phyloP scores from a whole-genome alignment of 1,284 basidiomycete genomes.

The Apiotrichum montevideense region DNA sequence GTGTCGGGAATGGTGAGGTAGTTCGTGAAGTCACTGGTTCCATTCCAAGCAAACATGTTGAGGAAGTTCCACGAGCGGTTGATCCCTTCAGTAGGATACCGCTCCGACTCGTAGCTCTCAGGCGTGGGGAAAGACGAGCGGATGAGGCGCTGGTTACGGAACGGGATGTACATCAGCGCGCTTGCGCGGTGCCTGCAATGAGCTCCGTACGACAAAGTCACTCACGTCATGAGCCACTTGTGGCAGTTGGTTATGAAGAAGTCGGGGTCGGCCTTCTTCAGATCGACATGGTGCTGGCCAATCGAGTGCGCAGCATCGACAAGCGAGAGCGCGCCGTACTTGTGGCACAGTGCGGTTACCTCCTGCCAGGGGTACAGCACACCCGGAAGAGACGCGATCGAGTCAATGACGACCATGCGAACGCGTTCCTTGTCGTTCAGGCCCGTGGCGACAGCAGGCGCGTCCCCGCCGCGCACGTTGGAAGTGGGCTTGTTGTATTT shows the following conservation, averaged over 20 bases:
- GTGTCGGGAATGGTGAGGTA: constrained; percentile 50
- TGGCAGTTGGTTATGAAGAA: constrained; percentile 81
- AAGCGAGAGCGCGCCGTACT: constrained; percentile 62
- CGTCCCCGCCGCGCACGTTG: not conserved
- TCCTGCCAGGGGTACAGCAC: constrained; percentile 71
- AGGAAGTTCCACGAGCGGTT: constrained; percentile 51
- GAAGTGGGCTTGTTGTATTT: constrained; percentile 26
- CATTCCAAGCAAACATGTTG: constrained; percentile 31
- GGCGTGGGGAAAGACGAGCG: constrained; percentile 70
- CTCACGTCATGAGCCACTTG: constrained; percentile 62
- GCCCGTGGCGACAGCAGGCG: constrained; percentile 25
- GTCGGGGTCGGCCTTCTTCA: constrained; percentile 60
- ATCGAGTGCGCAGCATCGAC: constrained; percentile 82
- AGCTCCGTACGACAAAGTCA: not conserved
- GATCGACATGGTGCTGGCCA: constrained; percentile 55
- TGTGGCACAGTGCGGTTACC: constrained; percentile 62
- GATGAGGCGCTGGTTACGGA: constrained; percentile 68
- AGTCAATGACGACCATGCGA: constrained; percentile 68
- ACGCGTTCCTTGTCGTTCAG: constrained; percentile 29
- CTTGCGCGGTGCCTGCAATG: constrained; percentile 58
- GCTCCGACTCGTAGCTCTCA: constrained; percentile 53
- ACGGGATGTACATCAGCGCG: constrained; percentile 70
- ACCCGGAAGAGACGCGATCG: constrained; percentile 63
- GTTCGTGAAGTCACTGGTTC: constrained; percentile 32
- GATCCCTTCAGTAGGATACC: constrained; percentile 32